Evolutionary conservation across 345 rosid species (phyloP).

Genomic region (Gossypium raimondii): DNA sequence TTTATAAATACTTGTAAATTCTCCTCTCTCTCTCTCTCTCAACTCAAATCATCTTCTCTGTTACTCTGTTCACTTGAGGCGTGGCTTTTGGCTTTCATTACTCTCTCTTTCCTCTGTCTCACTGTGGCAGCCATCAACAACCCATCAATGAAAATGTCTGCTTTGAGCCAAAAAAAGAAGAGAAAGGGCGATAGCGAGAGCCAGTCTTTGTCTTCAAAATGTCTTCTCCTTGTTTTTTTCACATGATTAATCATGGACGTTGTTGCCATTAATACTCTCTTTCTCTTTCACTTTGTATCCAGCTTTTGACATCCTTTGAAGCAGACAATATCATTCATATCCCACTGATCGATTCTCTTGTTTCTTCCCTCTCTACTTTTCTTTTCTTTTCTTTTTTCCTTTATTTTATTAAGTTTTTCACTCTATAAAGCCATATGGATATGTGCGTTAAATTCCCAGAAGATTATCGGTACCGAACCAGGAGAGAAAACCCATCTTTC

Average conservation of each 20-base stretch:
- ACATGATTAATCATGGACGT: constrained; percentile 21
- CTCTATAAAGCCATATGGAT: constrained; percentile 45
- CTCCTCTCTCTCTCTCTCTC: not conserved
- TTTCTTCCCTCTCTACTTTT: constrained; percentile 7
- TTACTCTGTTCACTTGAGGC: constrained; percentile 35
- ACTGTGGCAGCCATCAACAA: constrained; percentile 23
- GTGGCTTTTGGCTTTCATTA: constrained; percentile 59
- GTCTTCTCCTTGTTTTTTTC: constrained; percentile 13
- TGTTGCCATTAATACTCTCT: constrained; percentile 21
- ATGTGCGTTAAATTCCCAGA: constrained; percentile 33
- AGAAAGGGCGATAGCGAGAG: not conserved
- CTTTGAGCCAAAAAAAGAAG: constrained; percentile 19
- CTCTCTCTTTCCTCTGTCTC: constrained; percentile 23
- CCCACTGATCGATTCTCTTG: constrained; percentile 28
- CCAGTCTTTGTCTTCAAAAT: constrained; percentile 29
- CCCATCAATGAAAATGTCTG: constrained; percentile 42
- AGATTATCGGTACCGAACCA: constrained; percentile 29
- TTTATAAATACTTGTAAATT: constrained; percentile 29
- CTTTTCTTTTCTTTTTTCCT: not conserved
- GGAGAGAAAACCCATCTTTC: constrained; percentile 58
- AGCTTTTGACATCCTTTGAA: constrained; percentile 27
- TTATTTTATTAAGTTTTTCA: not conserved
- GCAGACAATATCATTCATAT: constrained; percentile 36
- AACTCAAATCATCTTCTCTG: constrained; percentile 23
- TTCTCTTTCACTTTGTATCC: constrained; percentile 4